Percentiles rank a stretch among this genome's conserved stretches.
phyloP scores from a whole-genome alignment of 1,139 yeast species.

The Trichomonascaceae sp. region DNA sequence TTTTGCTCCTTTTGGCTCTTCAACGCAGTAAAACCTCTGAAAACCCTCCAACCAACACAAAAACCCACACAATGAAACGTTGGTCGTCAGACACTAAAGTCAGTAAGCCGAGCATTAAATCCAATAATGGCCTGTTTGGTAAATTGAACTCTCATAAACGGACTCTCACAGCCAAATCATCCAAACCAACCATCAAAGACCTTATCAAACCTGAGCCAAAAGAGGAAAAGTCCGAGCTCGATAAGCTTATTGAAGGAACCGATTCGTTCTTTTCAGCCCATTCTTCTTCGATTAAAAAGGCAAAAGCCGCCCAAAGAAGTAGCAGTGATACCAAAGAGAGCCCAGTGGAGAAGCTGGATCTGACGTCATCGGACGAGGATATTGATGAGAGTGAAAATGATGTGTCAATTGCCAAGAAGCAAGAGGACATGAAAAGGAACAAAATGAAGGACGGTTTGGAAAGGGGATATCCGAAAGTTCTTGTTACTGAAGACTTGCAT shows the following conservation, averaged over 20 bases:
- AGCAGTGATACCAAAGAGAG: neutral
- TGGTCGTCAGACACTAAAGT: neutral
- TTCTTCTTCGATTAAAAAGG: constrained; percentile 1
- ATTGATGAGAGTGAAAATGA: neutral
- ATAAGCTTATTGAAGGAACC: constrained; percentile 1
- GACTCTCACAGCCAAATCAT: neutral
- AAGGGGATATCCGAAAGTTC: constrained; percentile 12
- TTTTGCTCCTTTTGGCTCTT: neutral
- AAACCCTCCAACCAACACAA: neutral
- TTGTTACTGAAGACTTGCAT: constrained; percentile 8
- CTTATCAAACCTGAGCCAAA: neutral
- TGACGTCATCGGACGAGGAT: neutral
- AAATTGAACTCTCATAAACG: neutral
- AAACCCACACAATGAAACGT: neutral
- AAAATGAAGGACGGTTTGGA: constrained; percentile 9
- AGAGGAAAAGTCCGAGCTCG: neutral
- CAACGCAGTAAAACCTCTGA: neutral
- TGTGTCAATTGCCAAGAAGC: neutral
- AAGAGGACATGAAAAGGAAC: neutral
- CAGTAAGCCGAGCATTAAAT: neutral
- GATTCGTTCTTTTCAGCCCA: constrained; percentile 1
- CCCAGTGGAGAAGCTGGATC: neutral
- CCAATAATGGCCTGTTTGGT: neutral
- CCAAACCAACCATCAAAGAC: neutral
- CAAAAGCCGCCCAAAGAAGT: neutral